These are phyloP conservation scores for Alisma plantagoaquatica DNA, from an alignment of 106 monocot genomes.

Conservation along the genomic window DNA sequence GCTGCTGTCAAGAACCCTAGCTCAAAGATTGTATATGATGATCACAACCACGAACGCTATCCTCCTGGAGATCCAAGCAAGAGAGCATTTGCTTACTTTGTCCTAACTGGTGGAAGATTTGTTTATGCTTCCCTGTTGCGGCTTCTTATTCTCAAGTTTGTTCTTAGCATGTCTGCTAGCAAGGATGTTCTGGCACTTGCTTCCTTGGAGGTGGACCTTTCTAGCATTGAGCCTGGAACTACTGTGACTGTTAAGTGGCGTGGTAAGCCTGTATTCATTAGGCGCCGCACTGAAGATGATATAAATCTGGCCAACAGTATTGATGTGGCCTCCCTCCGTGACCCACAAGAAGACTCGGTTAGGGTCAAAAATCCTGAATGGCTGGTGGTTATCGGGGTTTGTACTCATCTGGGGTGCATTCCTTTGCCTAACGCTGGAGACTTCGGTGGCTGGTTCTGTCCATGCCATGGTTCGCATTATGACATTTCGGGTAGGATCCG, in stretches of 20 bases:
- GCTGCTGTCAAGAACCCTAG: constrained; percentile 58
- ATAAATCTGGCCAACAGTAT: constrained; percentile 66
- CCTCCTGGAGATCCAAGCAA: constrained; percentile 76
- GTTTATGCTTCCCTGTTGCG: constrained; percentile 78
- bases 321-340: constrained; percentile 44
- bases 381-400: constrained; percentile 69
- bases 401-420: constrained; percentile 82
- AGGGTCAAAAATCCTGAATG: constrained; percentile 81
- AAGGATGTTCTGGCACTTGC: constrained; percentile 83
- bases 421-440: constrained; percentile 81
- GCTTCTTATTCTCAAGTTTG: constrained; percentile 70
- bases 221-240: constrained; percentile 61
- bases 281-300: constrained; percentile 50
- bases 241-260: constrained; percentile 87
- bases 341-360: constrained; percentile 53
- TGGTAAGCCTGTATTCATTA: constrained; percentile 86
- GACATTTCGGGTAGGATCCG: constrained; percentile 76
- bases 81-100: constrained; percentile 77
- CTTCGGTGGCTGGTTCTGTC: constrained; percentile 81
- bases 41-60: constrained; percentile 65
- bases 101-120: constrained; percentile 53
- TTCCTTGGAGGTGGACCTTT: constrained; percentile 80
- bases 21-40: constrained; percentile 58
- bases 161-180: constrained; percentile 71
- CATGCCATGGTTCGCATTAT: constrained; percentile 84